These are phyloP conservation scores for Chaetomiaceae sp. DNA, from an alignment of 2,329 filamentous ascomycete species.

Conservation along the genomic window DNA sequence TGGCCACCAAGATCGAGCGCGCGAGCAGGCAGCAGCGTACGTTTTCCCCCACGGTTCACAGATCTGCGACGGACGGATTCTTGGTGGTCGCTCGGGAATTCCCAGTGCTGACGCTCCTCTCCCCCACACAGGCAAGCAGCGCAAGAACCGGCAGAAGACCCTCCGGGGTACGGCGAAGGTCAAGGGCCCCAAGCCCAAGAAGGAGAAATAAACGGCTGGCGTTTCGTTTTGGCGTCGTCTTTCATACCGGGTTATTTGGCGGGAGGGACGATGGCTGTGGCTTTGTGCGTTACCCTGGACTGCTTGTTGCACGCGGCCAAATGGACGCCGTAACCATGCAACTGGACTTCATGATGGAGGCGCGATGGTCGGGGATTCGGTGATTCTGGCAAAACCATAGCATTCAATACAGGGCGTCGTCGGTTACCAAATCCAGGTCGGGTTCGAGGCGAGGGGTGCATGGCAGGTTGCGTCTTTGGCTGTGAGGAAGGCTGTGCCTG, in stretches of 20 bases:
- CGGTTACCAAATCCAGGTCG: constrained; percentile 19
- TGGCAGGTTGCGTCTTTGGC: not conserved
- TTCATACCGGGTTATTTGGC: constrained; percentile 28
- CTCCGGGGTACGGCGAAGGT: constrained; percentile 96
- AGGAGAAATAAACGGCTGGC: constrained; percentile 71
- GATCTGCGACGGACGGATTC: not conserved
- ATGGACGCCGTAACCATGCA: constrained; percentile 24
- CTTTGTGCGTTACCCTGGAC: constrained; percentile 36
- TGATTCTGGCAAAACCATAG: constrained; percentile 34
- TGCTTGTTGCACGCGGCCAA: constrained; percentile 26
- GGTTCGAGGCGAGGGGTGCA: not conserved
- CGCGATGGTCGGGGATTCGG: constrained; percentile 33
- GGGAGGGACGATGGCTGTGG: constrained; percentile 33
- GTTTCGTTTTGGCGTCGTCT: constrained; percentile 30
- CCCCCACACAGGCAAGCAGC: constrained; percentile 82
- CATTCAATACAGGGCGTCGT: constrained; percentile 34
- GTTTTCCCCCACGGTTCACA: constrained; percentile 41
- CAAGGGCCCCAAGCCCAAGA: constrained; percentile 93
- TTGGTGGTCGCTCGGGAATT: not conserved
- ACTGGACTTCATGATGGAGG: constrained; percentile 27
- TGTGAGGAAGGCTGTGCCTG: not conserved
- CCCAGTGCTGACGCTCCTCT: constrained; percentile 17
- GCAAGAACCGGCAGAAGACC: constrained; percentile 99
- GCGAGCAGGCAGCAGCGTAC: constrained; percentile 97
- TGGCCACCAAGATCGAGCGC: constrained; percentile 93